Evolutionary conservation across 352 stramenopile genomes (phyloP).

Genomic region (Pythium grandisporangium): DNA sequence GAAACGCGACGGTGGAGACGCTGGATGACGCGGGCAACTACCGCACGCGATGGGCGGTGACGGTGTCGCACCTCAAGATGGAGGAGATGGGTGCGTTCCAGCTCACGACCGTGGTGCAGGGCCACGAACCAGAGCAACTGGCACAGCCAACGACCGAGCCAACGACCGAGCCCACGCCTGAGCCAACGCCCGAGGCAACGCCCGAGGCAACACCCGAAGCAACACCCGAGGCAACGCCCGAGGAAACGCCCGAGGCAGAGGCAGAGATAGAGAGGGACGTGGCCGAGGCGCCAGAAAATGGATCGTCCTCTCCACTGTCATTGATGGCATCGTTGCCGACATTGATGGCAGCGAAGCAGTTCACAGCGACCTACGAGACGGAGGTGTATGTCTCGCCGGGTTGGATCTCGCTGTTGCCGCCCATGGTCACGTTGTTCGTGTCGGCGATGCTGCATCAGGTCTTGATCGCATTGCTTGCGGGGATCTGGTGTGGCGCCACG

Average conservation of each 20-base stretch:
- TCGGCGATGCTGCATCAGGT: conserved; percentile 72
- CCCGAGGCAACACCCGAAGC: too few species aligned
- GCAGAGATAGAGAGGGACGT: too few species aligned
- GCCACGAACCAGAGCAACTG: too few species aligned
- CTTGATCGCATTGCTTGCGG: conserved; percentile 66
- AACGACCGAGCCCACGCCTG: conserved; percentile 14
- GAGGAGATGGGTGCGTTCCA: conserved; percentile 28
- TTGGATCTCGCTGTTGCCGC: conserved; percentile 66
- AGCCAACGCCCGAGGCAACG: too few species aligned
- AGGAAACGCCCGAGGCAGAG: too few species aligned
- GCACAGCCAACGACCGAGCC: conserved; percentile 26
- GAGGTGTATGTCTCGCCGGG: conserved; percentile 53
- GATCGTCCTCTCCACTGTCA: too few species aligned
- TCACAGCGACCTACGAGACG: conserved; percentile 23
- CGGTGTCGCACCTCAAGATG: conserved; percentile 39
- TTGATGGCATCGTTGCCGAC: too few species aligned
- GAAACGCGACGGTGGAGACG: conserved; percentile 56
- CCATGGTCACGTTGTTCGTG: conserved; percentile 66
- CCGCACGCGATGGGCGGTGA: conserved; percentile 23
- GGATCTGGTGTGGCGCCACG: conserved; percentile 82
- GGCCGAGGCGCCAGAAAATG: too few species aligned
- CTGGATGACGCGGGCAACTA: conserved; percentile 61
- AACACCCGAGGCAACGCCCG: too few species aligned
- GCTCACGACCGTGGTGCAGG: conserved; percentile 37
- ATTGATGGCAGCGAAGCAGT: too few species aligned